A percentile compares a stretch with the other conserved stretches of the same genome.
Evolutionary conservation across 2,329 filamentous ascomycete species (phyloP).

Genomic region (Fusarium subtropicale): DNA sequence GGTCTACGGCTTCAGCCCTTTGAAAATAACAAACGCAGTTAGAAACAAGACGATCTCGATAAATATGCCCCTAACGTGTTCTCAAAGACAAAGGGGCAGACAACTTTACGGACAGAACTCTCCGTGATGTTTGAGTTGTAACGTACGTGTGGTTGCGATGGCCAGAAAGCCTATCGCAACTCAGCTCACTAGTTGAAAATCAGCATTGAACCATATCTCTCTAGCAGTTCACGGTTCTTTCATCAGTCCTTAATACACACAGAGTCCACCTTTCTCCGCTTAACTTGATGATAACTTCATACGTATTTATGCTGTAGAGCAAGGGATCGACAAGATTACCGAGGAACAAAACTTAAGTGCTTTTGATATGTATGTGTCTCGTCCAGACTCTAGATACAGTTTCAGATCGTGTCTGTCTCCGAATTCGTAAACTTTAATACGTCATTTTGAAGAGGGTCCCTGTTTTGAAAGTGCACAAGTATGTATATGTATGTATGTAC

Average conservation of each 20-base stretch:
- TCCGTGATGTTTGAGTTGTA: not conserved
- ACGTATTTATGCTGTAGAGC: not conserved
- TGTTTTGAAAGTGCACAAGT: slow-evolving; percentile 14
- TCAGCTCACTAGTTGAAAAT: not conserved
- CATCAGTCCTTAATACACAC: not conserved
- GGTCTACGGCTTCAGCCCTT: not conserved
- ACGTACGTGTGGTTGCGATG: not conserved
- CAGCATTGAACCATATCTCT: not conserved
- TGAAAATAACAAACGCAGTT: slow-evolving; percentile 14
- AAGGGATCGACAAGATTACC: slow-evolving; percentile 7
- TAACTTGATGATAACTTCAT: not conserved
- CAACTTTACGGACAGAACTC: not conserved
- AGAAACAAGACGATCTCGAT: not conserved
- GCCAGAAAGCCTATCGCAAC: not conserved
- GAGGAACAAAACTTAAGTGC: slow-evolving; percentile 10
- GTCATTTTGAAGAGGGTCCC: slow-evolving; percentile 18
- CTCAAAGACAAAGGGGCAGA: not conserved
- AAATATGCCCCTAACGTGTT: too few species aligned
- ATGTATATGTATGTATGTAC: slow-evolving; percentile 16
- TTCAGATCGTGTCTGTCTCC: slow-evolving; percentile 12
- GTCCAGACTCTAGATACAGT: slow-evolving; percentile 5
- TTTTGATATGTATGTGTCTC: slow-evolving; percentile 8
- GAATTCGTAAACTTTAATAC: slow-evolving; percentile 1
- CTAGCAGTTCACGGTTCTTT: not conserved
- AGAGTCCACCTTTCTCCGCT: not conserved